Base-by-base conservation (phyloP, 192 early-diverging fungal genomes). In the Coemansia sp. region DNA sequence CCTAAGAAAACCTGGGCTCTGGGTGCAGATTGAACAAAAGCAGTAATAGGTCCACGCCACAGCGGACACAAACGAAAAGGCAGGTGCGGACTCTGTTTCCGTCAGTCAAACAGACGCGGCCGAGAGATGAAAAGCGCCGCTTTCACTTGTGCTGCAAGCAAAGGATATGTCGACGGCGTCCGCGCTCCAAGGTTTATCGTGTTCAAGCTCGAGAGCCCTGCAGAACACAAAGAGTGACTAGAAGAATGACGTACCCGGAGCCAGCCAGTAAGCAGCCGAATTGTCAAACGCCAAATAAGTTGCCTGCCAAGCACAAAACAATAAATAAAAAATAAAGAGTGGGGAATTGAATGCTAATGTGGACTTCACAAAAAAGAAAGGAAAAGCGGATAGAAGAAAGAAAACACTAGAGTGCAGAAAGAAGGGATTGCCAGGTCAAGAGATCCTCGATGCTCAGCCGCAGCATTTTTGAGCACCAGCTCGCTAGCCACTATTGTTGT, bases 221-320 rank as follows among this genome's bases (percentile, higher is more conserved):
- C 50, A 26, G 26, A 53, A 53, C 20, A 26, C n/a, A 50, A 50
- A 50, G 31, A 28, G 48, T 53, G 50, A 53, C 4, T n/a, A 28
- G 13, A 13, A 31, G 3, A 31, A 26, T 31, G 25, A 31, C 26
- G 50, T 53, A 31, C 50, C 25, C 50, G 6, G 50, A 16, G 26
- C 50, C 50, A 53, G 50, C 50, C 50, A 53, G 50, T 53, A 9
- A 53, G 50, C 50, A 53, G 31, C 50, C 26, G 50, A 31, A 53
- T 53, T 53, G 50, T 25, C 2, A 31, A 53, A 31, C 28, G 4
- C 7, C n/a, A 45, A 20, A 20, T 42, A 1, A n/a, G 13, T 11
- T 52, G 13, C 28, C 25, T 13, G 48, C 11, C 25, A 52, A 52
- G 11, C 10, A 53, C 14, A 53, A 33, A 53, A 31, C 13, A 47